Evolutionary conservation across 164 flowering plant species (phyloP).

Genomic region (Nelumbo lutea): DNA sequence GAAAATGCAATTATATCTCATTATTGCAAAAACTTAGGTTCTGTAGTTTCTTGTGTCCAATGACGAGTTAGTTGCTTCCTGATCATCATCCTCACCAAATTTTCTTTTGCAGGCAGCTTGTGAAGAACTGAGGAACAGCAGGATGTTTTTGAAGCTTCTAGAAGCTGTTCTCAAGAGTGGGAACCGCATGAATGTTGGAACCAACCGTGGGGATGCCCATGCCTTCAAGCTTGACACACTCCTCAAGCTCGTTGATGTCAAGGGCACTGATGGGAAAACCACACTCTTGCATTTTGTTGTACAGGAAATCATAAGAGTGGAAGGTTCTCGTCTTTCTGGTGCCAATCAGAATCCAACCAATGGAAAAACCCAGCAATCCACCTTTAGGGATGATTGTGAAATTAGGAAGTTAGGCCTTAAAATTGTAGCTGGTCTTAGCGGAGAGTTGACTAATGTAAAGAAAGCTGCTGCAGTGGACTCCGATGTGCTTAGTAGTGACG

Average conservation of each 20-base stretch:
- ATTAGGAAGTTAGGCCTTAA: slow-evolving; percentile 73
- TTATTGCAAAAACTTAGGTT: not conserved
- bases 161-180: slow-evolving; percentile 93
- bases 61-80: not conserved
- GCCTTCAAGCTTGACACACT: slow-evolving; percentile 97
- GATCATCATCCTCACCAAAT: no score
- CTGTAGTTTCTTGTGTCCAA: not conserved
- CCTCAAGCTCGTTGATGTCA: slow-evolving; percentile 89
- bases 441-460: slow-evolving; percentile 75
- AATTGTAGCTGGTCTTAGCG: slow-evolving; percentile 69
- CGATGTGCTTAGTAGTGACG: slow-evolving; percentile 67
- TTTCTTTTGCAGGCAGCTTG: slow-evolving; percentile 59
- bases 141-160: slow-evolving; percentile 81
- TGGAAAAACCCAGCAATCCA: slow-evolving; percentile 19
- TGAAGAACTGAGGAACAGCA: slow-evolving; percentile 73
- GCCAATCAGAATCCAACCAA: slow-evolving; percentile 23
- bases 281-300: slow-evolving; percentile 92
- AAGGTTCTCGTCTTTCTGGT: slow-evolving; percentile 66
- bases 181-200: slow-evolving; percentile 92
- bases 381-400: slow-evolving; percentile 49
- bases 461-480: slow-evolving; percentile 94
- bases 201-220: slow-evolving; percentile 90
- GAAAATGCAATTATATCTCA: not conserved
- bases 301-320: slow-evolving; percentile 75
- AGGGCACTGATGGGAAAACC: slow-evolving; percentile 91